Conservation (phyloP, 2,329 filamentous ascomycete species). For the Aspergillus quadrilineatus region DNA sequence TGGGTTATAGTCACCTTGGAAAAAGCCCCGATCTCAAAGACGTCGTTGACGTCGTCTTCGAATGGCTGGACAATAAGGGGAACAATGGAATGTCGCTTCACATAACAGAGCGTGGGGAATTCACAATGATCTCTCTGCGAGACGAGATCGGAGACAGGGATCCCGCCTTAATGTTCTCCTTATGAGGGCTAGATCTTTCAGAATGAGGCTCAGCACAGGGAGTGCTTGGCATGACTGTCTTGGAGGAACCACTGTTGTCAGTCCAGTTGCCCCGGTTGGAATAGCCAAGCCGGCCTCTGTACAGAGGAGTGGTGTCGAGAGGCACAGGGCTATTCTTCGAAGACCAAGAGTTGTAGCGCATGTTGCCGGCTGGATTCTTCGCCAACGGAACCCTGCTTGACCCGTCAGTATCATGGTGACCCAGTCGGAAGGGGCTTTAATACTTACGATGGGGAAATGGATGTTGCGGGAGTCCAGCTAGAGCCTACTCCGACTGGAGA, state of each 20-base stretch:
- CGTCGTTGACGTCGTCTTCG: neutral
- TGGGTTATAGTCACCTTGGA: neutral
- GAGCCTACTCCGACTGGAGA: conserved; percentile 44
- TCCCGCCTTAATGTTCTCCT: conserved; percentile 38
- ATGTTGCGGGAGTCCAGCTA: conserved; percentile 49
- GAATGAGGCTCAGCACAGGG: conserved; percentile 32
- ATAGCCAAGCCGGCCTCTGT: conserved; percentile 30
- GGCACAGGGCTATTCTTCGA: conserved; percentile 37
- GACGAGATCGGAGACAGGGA: conserved; percentile 41
- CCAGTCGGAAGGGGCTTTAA: conserved; percentile 2
- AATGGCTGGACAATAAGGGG: neutral
- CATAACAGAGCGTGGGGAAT: conserved; percentile 36
- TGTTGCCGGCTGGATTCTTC: conserved; percentile 38
- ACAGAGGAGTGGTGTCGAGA: conserved; percentile 41
- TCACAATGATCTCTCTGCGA: conserved; percentile 38
- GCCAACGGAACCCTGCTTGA: conserved; percentile 37
- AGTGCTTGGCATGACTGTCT: conserved; percentile 34
- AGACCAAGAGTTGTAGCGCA: conserved; percentile 40
- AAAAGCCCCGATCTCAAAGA: neutral
- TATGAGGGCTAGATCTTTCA: conserved; percentile 42
- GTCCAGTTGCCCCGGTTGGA: conserved; percentile 30
- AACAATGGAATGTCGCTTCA: conserved; percentile 5
- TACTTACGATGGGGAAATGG: conserved; percentile 50
- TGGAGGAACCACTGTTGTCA: conserved; percentile 37
- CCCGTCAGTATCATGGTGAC: conserved; percentile 27